phyloP scores from a whole-genome alignment of 2,329 filamentous ascomycete genomes.

The Aspergillus jensenii region DNA sequence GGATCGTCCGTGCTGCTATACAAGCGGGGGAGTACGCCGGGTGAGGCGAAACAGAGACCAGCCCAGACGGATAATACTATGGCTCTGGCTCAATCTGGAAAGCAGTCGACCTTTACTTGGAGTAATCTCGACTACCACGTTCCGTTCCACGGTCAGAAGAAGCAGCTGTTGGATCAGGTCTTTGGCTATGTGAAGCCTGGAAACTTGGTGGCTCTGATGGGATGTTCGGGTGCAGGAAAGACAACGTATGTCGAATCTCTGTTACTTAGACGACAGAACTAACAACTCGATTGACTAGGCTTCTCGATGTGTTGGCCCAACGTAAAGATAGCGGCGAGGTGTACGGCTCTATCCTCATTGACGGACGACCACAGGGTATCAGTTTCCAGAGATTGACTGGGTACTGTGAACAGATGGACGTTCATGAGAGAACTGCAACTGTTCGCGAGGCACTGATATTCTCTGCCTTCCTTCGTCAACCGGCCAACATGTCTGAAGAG shows the following conservation, averaged over 20 bases:
- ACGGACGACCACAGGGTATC: constrained; percentile 57
- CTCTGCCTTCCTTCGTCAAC: constrained; percentile 61
- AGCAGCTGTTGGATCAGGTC: constrained; percentile 62
- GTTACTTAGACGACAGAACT: too few species aligned
- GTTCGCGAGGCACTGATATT: constrained; percentile 66
- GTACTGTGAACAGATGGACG: constrained; percentile 66
- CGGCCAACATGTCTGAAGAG: constrained; percentile 46
- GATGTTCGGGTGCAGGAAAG: constrained; percentile 74
- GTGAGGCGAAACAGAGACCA: background rate
- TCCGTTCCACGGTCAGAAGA: constrained; percentile 43
- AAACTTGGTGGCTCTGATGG: constrained; percentile 72
- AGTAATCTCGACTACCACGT: constrained; percentile 74
- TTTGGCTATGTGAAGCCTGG: constrained; percentile 75
- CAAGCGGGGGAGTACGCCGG: constrained; percentile 27
- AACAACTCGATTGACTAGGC: constrained; percentile 21
- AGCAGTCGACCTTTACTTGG: constrained; percentile 75
- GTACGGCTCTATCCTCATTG: constrained; percentile 63
- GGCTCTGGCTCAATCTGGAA: constrained; percentile 52
- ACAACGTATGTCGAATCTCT: constrained; percentile 43
- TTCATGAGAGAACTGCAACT: constrained; percentile 64
- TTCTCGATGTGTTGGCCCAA: constrained; percentile 71
- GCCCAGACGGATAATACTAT: background rate
- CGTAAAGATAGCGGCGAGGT: constrained; percentile 64
- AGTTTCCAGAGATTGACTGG: constrained; percentile 67
- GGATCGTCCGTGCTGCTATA: constrained; percentile 35